Conservation (phyloP, 2,329 filamentous ascomycete genomes). For the Monilinia fructicola region DNA sequence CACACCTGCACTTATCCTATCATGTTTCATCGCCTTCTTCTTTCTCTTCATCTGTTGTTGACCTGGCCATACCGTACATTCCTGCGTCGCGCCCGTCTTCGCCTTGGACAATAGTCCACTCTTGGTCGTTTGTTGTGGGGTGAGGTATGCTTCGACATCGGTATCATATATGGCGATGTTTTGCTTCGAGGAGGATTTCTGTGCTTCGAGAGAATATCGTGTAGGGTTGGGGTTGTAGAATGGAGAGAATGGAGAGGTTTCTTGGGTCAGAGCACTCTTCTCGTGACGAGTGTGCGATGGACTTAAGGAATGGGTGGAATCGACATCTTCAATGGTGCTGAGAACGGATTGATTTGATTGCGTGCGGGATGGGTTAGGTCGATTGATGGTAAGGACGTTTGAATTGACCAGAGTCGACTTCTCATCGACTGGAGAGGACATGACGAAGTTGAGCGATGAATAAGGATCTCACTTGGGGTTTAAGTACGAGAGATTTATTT, state of each 20-base stretch:
- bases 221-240: conserved; percentile 30
- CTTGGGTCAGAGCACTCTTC: conserved; percentile 24
- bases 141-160: conserved; percentile 31
- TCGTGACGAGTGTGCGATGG: conserved; percentile 22
- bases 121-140: conserved; percentile 22
- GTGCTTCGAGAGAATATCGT: conserved; percentile 28
- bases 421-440: conserved; percentile 26
- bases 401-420: conserved; percentile 22
- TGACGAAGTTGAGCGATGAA: conserved; percentile 1
- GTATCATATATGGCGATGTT: conserved; percentile 30
- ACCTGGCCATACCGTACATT: conserved; percentile 60
- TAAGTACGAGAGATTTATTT: not conserved
- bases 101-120: conserved; percentile 2
- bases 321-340: conserved; percentile 60
- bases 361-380: conserved; percentile 25
- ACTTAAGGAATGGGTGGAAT: conserved; percentile 26
- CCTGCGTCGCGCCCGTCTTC: conserved; percentile 32
- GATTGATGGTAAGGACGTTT: conserved; percentile 29
- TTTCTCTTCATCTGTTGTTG: conserved; percentile 60
- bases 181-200: conserved; percentile 31
- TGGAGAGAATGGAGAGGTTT: conserved; percentile 29
- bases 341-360: conserved; percentile 40
- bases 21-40: conserved; percentile 56
- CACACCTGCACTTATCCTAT: conserved; percentile 52
- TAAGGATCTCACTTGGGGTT: not conserved